Evolutionary conservation across 2,329 filamentous ascomycete genomes (phyloP), one percentile per base, ranked within the genome.

Genomic region (Microsporum audouinii): DNA sequence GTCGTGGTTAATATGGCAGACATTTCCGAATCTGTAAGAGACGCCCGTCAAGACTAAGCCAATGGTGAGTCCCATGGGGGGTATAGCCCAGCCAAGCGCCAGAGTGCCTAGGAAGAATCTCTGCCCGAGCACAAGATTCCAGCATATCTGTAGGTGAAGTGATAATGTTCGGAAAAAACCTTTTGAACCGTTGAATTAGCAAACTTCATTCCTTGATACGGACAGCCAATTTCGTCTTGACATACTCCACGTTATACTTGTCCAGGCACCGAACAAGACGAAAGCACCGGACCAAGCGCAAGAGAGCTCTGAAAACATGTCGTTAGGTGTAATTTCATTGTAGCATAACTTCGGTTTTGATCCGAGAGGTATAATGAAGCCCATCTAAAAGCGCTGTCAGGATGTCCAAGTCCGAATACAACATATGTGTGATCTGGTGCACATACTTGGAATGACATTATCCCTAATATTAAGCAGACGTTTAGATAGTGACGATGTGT

Each of bases 71-170:
- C 89, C 88, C 23, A 90, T 75, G 29, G 86, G 80, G 1, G 91
- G 90, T 53, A 97, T 81, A 17, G 88, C 88, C 88, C 92, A 96
- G 64, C 94, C 94, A 6, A 86, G 77, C 14, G 82, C 80, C 69
- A 96, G 85, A 2, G 92, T 86, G 65, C 84, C 82, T 79, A 89
- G 90, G 84, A 96, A 96, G 75, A 96, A 97, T 68, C 82, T 88
- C 51, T 85, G 83, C 43, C 94, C 94, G 2, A 95, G 88, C 5
- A 92, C 85, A 38, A 95, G 82, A 73, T 97, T 91, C 94, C 94
- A 99, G 78, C 91, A 96, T 65, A 99, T 96, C 74, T 97, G 94
- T 31, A 99, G 84, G 74, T 99, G 94, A 68, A 99, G 86, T 3
- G 91, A 95, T 38, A 97, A 77, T 0, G 92, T 88, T 65, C 94